phyloP scores from a whole-genome alignment of 495 filamentous ascomycete species.

The Mytilinidion resinicola region DNA sequence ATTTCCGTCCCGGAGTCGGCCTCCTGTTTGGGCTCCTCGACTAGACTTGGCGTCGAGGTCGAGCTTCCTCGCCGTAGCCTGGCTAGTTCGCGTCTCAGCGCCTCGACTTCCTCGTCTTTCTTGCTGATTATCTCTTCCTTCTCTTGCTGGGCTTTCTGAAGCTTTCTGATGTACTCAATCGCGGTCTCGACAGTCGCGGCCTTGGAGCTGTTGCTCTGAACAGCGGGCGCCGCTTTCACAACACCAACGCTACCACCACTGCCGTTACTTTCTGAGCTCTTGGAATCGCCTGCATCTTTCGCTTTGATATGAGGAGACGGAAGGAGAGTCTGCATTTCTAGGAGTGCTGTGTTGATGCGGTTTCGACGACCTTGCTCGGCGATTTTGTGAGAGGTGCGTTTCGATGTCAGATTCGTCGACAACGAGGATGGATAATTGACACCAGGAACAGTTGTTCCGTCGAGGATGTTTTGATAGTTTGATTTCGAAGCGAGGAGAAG shows the following conservation, averaged over 20 bases:
- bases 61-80: too few species aligned
- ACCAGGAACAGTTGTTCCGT: slow-evolving; percentile 83
- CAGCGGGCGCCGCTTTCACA: slow-evolving; percentile 31
- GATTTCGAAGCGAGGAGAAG: slow-evolving; percentile 86
- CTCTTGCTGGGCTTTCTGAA: slow-evolving; percentile 67
- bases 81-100: slow-evolving; percentile 26
- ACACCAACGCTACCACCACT: slow-evolving; percentile 31
- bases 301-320: slow-evolving; percentile 41
- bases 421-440: slow-evolving; percentile 86
- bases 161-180: slow-evolving; percentile 85
- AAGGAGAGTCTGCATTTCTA: slow-evolving; percentile 81
- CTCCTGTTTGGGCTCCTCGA: too few species aligned
- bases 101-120: slow-evolving; percentile 53
- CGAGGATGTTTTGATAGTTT: slow-evolving; percentile 96
- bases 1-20: too few species aligned
- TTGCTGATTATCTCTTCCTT: slow-evolving; percentile 58
- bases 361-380: slow-evolving; percentile 94
- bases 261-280: slow-evolving; percentile 30
- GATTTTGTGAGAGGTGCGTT: slow-evolving; percentile 95
- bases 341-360: slow-evolving; percentile 81
- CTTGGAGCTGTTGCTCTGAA: slow-evolving; percentile 66
- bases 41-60: too few species aligned
- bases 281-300: slow-evolving; percentile 33
- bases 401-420: slow-evolving; percentile 87
- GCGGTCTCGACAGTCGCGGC: slow-evolving; percentile 93